Base-by-base conservation (phyloP, 306 rosid genomes). In the Corylus avellana region DNA sequence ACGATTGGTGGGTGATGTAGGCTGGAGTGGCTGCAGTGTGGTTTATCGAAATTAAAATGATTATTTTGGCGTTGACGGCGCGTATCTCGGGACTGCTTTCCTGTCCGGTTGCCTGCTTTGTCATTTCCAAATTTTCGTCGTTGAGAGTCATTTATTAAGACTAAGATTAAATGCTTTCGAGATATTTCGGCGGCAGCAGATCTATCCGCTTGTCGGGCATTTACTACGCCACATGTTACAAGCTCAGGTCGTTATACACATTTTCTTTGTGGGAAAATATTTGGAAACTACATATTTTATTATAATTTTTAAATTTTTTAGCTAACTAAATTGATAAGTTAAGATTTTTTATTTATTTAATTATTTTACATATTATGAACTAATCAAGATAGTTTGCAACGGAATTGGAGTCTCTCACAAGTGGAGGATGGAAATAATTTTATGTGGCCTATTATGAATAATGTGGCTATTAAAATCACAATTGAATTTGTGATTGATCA, bases 31-130 rank as follows among this genome's bases (percentile, higher is more conserved):
- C 25, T 10, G 27, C 17, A 8, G 0, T 6, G 48, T 12, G 20
- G 69, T 4, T n/a, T 46, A 27, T 46, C 58, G 32, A 78, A 32
- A 47, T 49, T 49, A 16, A 29, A 51, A 44, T 53, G 75, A 77
- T 71, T 76, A 32, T 22, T 39, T 39, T 72, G 32, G 77, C 74
- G 1, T 32, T 25, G 49, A 73, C 49, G 75, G 72, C 32, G 75
- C 73, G 68, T 61, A 16, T 32, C 76, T n/a, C 70, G 79, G 75
- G 76, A 77, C 75, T 67, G 70, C 73, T n/a, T 39, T 67, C 35
- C 37, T 46, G 47, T 53, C 62, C 29, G 13, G 4, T 37, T 8
- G 10, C 27, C 72, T 14, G 22, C 6, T 64, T 64, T 35, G n/a
- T 4, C 22, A 35, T 35, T 64, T 58, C 5, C 12, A 12, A 18